These are phyloP conservation scores for Pseudogymnoascus sp. DNA, from an alignment of 2,329 filamentous ascomycete species.

Conservation along the genomic window DNA sequence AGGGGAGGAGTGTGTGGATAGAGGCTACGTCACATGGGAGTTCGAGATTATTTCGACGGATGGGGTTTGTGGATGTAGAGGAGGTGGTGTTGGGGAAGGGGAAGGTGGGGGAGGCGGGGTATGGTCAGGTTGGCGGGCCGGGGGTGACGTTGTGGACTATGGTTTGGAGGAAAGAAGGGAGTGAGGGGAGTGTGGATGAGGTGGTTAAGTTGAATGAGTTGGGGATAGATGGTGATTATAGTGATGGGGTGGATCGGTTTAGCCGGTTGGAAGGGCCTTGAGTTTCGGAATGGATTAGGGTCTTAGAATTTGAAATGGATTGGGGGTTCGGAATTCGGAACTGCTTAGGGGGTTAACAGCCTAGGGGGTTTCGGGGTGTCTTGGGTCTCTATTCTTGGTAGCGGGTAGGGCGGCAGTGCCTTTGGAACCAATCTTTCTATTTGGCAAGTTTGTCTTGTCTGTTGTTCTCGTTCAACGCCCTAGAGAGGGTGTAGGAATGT, in stretches of 20 bases:
- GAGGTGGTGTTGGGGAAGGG: constrained; percentile 17
- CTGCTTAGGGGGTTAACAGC: not conserved
- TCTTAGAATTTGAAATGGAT: not conserved
- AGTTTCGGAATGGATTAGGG: not conserved
- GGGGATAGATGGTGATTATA: not conserved
- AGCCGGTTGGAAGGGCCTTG: not conserved
- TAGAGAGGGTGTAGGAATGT: not conserved
- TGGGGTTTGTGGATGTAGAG: constrained; percentile 18
- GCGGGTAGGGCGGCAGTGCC: not conserved
- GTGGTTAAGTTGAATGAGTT: not conserved
- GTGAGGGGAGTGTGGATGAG: not conserved
- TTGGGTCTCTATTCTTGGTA: not conserved
- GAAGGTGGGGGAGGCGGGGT: constrained; percentile 13
- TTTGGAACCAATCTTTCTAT: not conserved
- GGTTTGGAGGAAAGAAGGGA: constrained; percentile 15
- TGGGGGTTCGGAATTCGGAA: not conserved
- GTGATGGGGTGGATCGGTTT: not conserved
- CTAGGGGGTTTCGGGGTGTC: not conserved
- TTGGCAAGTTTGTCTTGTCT: not conserved
- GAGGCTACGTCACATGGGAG: constrained; percentile 17
- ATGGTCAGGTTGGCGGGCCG: constrained; percentile 10
- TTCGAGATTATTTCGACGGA: constrained; percentile 13
- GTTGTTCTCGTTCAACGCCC: not conserved
- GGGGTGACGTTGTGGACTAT: constrained; percentile 19
- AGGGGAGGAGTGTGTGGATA: constrained; percentile 17